Evolutionary conservation across 1,139 yeast species (phyloP).

Genomic region (Diutina sp.): DNA sequence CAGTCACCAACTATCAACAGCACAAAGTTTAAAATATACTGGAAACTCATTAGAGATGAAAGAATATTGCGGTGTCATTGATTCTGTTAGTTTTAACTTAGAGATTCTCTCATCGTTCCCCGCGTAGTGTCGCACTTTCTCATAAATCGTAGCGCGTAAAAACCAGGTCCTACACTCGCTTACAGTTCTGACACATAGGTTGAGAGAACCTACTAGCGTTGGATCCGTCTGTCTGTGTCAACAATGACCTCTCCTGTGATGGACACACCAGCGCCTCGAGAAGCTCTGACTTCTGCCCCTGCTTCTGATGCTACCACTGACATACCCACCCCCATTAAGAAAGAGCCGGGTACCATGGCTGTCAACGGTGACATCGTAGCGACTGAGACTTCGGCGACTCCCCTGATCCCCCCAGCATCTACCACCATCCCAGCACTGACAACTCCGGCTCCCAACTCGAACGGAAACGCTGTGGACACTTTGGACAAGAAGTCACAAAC

Average conservation of each 20-base stretch:
- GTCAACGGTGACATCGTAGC: not conserved
- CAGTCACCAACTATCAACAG: no score
- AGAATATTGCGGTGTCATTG: no score
- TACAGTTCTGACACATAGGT: not conserved
- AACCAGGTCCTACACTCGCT: not conserved
- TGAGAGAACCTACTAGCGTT: not conserved
- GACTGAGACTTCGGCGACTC: not conserved
- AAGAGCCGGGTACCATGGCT: not conserved
- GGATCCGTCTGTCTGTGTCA: not conserved
- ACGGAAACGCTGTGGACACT: not conserved
- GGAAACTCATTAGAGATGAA: no score
- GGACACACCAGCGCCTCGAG: not conserved
- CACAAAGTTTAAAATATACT: no score
- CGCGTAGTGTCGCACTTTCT: not conserved
- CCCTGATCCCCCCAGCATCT: not conserved
- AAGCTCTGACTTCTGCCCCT: not conserved
- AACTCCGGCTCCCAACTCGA: not conserved
- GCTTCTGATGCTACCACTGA: not conserved
- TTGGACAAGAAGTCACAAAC: constrained; percentile 12
- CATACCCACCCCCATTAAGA: not conserved
- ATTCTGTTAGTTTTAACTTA: not conserved
- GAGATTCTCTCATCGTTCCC: not conserved
- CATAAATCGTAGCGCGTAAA: not conserved
- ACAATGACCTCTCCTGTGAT: not conserved
- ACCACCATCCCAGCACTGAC: not conserved